A percentile compares a stretch with the other conserved stretches of the same genome.
Conservation (phyloP, 257 asterid genomes). For the Parsonsia alboflavescens region DNA sequence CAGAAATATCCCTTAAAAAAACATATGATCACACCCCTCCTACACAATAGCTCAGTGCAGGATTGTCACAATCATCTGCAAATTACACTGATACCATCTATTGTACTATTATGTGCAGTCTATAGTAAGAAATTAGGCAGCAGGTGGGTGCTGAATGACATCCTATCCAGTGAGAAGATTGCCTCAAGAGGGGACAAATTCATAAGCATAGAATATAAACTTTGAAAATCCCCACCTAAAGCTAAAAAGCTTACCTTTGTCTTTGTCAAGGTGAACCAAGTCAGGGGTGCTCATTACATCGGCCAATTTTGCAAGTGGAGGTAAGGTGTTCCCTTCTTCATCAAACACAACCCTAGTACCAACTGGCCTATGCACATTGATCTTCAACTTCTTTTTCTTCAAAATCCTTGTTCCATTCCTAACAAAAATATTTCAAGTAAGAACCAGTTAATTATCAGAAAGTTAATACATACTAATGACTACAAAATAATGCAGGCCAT, state of each 20-base stretch:
- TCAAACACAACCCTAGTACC: slow-evolving; percentile 94
- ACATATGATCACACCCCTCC: neutral
- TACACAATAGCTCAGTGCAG: neutral
- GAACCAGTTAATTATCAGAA: neutral
- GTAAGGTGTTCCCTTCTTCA: slow-evolving; percentile 83
- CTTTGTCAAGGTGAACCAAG: slow-evolving; percentile 51
- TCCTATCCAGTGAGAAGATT: neutral
- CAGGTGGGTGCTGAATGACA: neutral
- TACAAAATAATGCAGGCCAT: slow-evolving; percentile 1
- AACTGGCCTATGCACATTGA: slow-evolving; percentile 76
- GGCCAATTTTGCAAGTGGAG: slow-evolving; percentile 78
- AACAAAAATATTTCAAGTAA: slow-evolving; percentile 17
- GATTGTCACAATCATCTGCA: neutral
- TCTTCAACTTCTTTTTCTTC: slow-evolving; percentile 93
- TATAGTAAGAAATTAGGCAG: neutral
- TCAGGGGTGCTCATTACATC: slow-evolving; percentile 34
- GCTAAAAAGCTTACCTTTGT: slow-evolving; percentile 42
- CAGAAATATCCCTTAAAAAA: neutral
- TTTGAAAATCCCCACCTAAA: neutral
- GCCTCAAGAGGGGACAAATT: neutral
- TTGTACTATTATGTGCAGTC: neutral
- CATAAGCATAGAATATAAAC: neutral
- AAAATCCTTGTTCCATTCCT: slow-evolving; percentile 64
- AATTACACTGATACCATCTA: neutral
- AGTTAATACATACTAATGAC: neutral